Base-by-base conservation (phyloP, 371 early-diverging fungal genomes). In the Syncephalis plumigaleata region DNA sequence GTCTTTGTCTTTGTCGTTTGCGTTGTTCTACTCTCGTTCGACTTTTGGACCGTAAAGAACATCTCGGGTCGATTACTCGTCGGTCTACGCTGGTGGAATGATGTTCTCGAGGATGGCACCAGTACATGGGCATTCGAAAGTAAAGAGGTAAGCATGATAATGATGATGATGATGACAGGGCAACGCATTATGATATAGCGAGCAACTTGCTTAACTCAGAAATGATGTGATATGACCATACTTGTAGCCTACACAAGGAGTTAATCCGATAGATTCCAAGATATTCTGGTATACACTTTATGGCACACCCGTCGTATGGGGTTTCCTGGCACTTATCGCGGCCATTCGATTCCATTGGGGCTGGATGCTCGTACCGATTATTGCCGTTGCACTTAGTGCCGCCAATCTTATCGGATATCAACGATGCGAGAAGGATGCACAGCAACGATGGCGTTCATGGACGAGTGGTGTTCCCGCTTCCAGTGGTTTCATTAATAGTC, bases 41-140 rank as follows among this genome's bases (percentile, higher is more conserved):
- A 97, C 54, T 97, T 97, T 58, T 97, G 97, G 97, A 91, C 92
- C 2, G 92, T 93, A 39, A 97, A 97, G 65, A 97, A 97, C 54
- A 84, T 97, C 18, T 82, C 94, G 15, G 97, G 97, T 2, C 73
- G 97, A 47, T 64, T 91, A 42, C 68, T 97, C 36, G 96, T 97
- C 3, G 97, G 97, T 2, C 64, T 94, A 43, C 76, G 97, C 50
- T 95, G 97, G 97, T 97, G 97, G 97, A 95, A 88, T 64, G 90
- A 91, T 61, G 87, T 91, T 50, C 72, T 73, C 47, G 89, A 89
- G 42, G 91, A 92, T 57, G 97, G 95, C 24, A 67, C 84, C 3
- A 87, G 82, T 46, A 76, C 71, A 48, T 97, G 97, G 97, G 75
- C 87, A 13, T 97, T 94, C 69, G 97, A 97, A 59, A 81, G 83